Evolutionary conservation across 441 rosid species (phyloP).

Genomic region (Bruguiera hainesii): DNA sequence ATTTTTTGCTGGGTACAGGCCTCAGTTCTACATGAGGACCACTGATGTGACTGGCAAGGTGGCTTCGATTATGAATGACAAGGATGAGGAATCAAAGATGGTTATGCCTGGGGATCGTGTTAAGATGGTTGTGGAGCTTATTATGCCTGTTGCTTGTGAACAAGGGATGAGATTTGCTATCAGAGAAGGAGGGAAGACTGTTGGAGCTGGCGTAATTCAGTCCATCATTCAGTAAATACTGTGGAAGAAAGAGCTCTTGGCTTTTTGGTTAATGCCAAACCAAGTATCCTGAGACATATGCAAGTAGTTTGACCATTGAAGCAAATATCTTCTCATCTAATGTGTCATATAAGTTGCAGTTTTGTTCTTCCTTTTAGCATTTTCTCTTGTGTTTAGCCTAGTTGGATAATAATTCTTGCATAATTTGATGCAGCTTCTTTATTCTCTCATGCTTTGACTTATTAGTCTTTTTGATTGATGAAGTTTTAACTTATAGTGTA

Average conservation of each 20-base stretch:
- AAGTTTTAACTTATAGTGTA: not conserved
- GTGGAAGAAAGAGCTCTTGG: constrained; percentile 7
- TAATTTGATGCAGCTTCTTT: constrained; percentile 20
- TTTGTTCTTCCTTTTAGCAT: constrained; percentile 28
- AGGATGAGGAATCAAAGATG: constrained; percentile 96
- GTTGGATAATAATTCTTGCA: constrained; percentile 28
- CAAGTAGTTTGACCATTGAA: constrained; percentile 35
- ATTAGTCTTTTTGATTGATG: constrained; percentile 12
- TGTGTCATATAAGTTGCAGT: constrained; percentile 39
- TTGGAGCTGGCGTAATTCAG: constrained; percentile 94
- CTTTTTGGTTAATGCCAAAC: constrained; percentile 36
- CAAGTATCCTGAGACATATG: constrained; percentile 35
- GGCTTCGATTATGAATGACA: constrained; percentile 73
- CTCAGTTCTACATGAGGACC: constrained; percentile 95
- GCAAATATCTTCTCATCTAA: constrained; percentile 25
- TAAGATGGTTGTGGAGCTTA: constrained; percentile 92
- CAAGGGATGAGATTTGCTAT: constrained; percentile 99
- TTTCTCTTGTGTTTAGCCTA: constrained; percentile 25
- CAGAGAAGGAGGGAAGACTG: constrained; percentile 97
- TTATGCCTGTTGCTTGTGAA: constrained; percentile 94
- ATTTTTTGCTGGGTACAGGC: constrained; percentile 81
- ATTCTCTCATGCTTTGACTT: constrained; percentile 15
- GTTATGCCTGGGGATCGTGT: constrained; percentile 97
- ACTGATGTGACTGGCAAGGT: constrained; percentile 90
- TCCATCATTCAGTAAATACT: constrained; percentile 58